A percentile compares a stretch with the other conserved stretches of the same genome.
These are phyloP conservation scores for Stephanodiscus triporus DNA, from an alignment of 108 stramenopile species.

Conservation along the genomic window DNA sequence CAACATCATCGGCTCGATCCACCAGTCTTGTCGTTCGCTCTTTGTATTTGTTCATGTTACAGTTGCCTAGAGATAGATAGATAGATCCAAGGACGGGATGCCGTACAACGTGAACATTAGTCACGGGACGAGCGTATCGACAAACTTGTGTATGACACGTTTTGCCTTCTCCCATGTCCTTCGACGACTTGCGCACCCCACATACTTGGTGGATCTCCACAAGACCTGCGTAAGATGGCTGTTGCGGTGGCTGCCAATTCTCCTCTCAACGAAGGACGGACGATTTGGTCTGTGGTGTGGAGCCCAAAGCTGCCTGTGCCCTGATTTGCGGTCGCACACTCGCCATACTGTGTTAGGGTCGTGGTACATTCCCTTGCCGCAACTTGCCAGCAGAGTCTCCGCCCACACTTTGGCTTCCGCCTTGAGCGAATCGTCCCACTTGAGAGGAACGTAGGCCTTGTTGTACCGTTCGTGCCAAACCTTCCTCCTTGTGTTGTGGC, in stretches of 20 bases:
- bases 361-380: constrained; percentile 34
- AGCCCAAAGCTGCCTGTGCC: constrained; percentile 27
- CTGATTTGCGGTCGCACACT: constrained; percentile 27
- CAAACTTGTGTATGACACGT: constrained; percentile 37
- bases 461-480: constrained; percentile 27
- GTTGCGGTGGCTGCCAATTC: constrained; percentile 10
- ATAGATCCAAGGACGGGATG: background rate
- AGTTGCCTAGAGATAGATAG: background rate
- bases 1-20: constrained; percentile 49
- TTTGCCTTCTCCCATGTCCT: background rate
- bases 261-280: constrained; percentile 33
- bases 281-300: constrained; percentile 2
- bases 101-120: background rate
- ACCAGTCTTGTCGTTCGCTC: constrained; percentile 22
- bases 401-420: constrained; percentile 37
- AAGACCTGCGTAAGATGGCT: constrained; percentile 39
- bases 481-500: constrained; percentile 26
- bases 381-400: constrained; percentile 19
- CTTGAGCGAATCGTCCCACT: constrained; percentile 32
- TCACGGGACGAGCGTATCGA: constrained; percentile 23
- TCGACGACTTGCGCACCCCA: constrained; percentile 29
- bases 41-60: constrained; percentile 17
- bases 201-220: constrained; percentile 38
- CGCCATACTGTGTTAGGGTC: constrained; percentile 25
- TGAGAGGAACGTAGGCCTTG: constrained; percentile 22